A percentile compares a stretch with the other conserved stretches of the same genome.
These are phyloP conservation scores for Aegilops umbellulata DNA, from an alignment of 176 grass and related monocot species.

Conservation along the genomic window DNA sequence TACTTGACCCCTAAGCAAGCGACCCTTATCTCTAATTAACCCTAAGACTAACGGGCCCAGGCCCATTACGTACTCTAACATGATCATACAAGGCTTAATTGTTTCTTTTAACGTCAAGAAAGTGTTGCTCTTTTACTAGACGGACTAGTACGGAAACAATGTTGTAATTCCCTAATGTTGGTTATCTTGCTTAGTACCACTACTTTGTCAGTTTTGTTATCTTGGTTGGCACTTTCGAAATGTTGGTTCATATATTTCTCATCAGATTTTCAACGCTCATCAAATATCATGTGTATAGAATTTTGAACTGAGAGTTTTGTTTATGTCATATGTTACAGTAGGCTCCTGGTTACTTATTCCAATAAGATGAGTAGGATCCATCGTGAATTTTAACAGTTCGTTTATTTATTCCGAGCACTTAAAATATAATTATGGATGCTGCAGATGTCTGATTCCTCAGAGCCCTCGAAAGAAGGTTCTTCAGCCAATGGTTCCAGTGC, in stretches of 20 bases:
- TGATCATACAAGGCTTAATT: neutral
- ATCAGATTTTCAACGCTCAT: neutral
- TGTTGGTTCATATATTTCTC: neutral
- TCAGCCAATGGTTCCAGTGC: constrained; percentile 27
- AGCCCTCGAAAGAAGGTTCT: constrained; percentile 41
- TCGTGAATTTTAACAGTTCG: neutral
- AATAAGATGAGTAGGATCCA: neutral
- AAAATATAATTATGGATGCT: constrained; percentile 14
- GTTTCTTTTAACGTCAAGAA: neutral
- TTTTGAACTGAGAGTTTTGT: neutral
- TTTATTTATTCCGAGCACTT: neutral
- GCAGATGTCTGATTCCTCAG: constrained; percentile 53
- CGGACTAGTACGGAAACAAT: neutral
- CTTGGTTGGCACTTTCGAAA: neutral
- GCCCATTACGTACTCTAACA: too few species aligned
- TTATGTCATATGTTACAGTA: neutral
- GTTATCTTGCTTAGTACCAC: too few species aligned
- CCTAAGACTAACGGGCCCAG: too few species aligned
- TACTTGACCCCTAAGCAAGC: too few species aligned
- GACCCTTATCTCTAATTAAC: too few species aligned
- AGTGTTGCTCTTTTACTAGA: neutral
- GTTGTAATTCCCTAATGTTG: neutral
- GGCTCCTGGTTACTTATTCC: neutral
- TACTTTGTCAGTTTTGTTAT: neutral
- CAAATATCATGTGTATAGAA: neutral